Evolutionary conservation across 495 filamentous ascomycete genomes (phyloP), one percentile per base, ranked within the genome.

Genomic region (Talaromyces nanjingensis): DNA sequence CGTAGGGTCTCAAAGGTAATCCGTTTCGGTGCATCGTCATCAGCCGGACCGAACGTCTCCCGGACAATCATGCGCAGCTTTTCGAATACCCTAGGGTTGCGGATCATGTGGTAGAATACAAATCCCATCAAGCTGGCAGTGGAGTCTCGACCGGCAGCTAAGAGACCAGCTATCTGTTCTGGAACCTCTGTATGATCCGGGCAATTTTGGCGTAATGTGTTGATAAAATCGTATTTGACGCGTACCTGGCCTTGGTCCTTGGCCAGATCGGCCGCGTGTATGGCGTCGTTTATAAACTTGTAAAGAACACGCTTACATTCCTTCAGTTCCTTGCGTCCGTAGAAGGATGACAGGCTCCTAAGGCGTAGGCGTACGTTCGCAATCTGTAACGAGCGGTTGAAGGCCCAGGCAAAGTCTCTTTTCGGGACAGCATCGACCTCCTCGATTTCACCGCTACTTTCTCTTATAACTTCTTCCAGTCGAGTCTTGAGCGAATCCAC

Each of bases 111-210:
- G 59, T 81, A 83, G 65, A 88, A 86, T 4, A 79, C 72, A 27
- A 77, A 79, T 22, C 79, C 74, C 2, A 89, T 69, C 2, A 82
- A 73, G 39, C 74, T 74, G 3, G 86, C 85, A 0, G 85, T 88
- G 3, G 87, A 88, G 65, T 89, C 87, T 27, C 78, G 73, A 3
- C 79, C 79, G 4, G 82, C 83, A 29, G 86, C 72, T 22, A 85
- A 74, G 29, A 85, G 72, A 58, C 79, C 79, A 2, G 83, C 66
- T 8, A 84, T 67, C 65, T 86, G 73, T 62, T 82, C 76, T 0
- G 76, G 73, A 11, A 84, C n/a, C 81, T 80, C 67, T 91, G 87
- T 18, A 79, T 75, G 1, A 87, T 90, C 65, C 29, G 22, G 60
- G 29, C 37, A 62, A 37, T 62, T 47, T 20, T 24, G 49, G 37